Percentiles rank a stretch among this genome's conserved stretches.
These are phyloP conservation scores for Diaporthe vexans DNA, from an alignment of 2,329 filamentous ascomycete genomes.

Conservation along the genomic window DNA sequence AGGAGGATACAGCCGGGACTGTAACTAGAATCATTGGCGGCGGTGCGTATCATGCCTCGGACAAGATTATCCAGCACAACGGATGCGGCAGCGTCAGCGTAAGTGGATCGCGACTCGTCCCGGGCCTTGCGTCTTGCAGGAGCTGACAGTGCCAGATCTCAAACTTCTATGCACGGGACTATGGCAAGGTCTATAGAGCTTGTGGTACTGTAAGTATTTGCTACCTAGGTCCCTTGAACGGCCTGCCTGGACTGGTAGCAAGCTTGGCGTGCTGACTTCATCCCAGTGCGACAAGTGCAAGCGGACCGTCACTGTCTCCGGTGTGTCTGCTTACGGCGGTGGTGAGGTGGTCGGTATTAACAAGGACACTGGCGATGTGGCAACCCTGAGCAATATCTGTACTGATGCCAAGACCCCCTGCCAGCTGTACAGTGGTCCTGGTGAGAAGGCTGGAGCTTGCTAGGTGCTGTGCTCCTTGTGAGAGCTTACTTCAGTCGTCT, in stretches of 20 bases:
- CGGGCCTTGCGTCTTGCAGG: not conserved
- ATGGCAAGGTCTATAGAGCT: conserved; percentile 13
- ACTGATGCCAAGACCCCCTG: conserved; percentile 7
- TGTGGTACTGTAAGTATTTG: conserved; percentile 7
- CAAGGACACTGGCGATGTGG: not conserved
- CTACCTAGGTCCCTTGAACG: not conserved
- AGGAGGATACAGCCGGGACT: not conserved
- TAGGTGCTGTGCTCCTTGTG: not conserved
- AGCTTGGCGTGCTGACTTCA: not conserved
- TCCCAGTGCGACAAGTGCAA: conserved; percentile 6
- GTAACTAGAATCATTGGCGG: not conserved
- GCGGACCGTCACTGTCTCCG: not conserved
- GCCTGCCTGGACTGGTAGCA: not conserved
- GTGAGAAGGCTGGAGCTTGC: conserved; percentile 2
- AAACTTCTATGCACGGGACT: conserved; percentile 6
- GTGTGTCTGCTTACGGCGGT: conserved; percentile 8
- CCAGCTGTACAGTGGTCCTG: conserved; percentile 11
- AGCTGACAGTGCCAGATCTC: not conserved
- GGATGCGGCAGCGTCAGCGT: conserved; percentile 7
- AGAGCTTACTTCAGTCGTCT: no score
- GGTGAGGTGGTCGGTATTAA: not conserved
- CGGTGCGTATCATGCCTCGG: not conserved
- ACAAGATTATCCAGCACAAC: conserved; percentile 5
- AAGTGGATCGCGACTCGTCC: not conserved
- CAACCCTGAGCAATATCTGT: conserved; percentile 1